Conservation (phyloP, 1,284 basidiomycete species). For the Grifola frondosa region DNA sequence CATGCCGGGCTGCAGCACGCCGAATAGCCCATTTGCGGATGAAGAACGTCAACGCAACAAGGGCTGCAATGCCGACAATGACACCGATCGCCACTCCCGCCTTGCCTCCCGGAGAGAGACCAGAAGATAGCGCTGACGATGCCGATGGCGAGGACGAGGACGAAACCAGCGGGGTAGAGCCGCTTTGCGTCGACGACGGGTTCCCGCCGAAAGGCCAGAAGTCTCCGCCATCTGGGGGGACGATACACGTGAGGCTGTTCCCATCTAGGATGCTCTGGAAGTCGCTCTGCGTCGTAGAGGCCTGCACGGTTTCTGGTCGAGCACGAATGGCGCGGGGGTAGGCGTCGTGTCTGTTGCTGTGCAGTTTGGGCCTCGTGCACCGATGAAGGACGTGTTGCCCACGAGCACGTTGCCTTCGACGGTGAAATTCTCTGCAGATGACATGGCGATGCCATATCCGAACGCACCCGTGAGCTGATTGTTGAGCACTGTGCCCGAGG, state of each 20-base stretch:
- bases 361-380: constrained; percentile 70
- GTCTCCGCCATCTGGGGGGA: constrained; percentile 65
- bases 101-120: constrained; percentile 36
- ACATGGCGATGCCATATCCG: constrained; percentile 67
- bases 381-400: constrained; percentile 79
- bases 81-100: constrained; percentile 57
- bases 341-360: constrained; percentile 51
- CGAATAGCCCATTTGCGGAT: constrained; percentile 47
- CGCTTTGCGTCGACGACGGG: constrained; percentile 32
- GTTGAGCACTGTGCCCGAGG: constrained; percentile 58
- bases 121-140: constrained; percentile 11
- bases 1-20: too few species aligned
- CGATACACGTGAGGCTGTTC: constrained; percentile 61
- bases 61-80: constrained; percentile 44
- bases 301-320: constrained; percentile 46
- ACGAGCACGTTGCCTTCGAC: constrained; percentile 62
- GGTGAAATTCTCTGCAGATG: constrained; percentile 65
- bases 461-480: constrained; percentile 76
- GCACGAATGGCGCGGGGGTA: constrained; percentile 55
- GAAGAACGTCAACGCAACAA: constrained; percentile 45
- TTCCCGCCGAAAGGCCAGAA: constrained; percentile 71
- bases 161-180: constrained; percentile 10
- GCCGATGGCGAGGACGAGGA: constrained; percentile 18
- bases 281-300: constrained; percentile 47
- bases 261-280: constrained; percentile 54